Base-by-base conservation (phyloP, 495 filamentous ascomycete genomes). In the Xylaria cubensis region DNA sequence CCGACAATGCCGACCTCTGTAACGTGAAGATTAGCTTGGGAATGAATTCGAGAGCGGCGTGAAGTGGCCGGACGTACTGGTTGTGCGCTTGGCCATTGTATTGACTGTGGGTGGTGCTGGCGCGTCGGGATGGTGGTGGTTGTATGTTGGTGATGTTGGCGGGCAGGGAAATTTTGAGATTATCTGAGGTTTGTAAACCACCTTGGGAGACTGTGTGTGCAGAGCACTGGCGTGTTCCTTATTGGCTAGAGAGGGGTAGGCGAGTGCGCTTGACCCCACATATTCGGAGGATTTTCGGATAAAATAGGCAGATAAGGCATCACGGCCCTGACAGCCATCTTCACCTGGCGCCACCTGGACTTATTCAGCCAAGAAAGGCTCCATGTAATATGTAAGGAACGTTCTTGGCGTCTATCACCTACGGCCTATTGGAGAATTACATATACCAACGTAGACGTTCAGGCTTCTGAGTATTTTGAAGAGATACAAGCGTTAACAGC, bases 1-100 rank as follows among this genome's bases (percentile, higher is more conserved):
- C 62, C 70, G 70, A 55, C 91, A 69, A 72, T 72, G 41, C 70
- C 70, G 50, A 72, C 70, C 51, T 72, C 69, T 71, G 34, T 32
- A 46, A 56, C 10, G 36, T 12, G n/a, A 48, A 44, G 29, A 64
- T 71, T 71, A 71, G 69, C 46, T 39, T 36, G 29, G 26, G 61
- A 39, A 24, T 0, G 5, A 46, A 46, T 41, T 42, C 36, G 34
- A 53, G 8, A 7, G 34, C 41, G 29, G 29, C 46, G 34, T 21
- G 17, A 61, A 41, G 2, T 3, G 4, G 29, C 7, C 9, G 26
- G 21, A 55, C 59, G 34, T 64, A 71, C 69, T 72, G 70, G 70
- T 61, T 24, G 70, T 72, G 41, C 39, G 70, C 50, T 72, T 72
- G 51, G 70, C 70, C 70, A 72, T 72, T 59, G 55, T 70, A 29